Evolutionary conservation across 164 flowering plant species (phyloP).

Genomic region (Umbilicus rupestris): DNA sequence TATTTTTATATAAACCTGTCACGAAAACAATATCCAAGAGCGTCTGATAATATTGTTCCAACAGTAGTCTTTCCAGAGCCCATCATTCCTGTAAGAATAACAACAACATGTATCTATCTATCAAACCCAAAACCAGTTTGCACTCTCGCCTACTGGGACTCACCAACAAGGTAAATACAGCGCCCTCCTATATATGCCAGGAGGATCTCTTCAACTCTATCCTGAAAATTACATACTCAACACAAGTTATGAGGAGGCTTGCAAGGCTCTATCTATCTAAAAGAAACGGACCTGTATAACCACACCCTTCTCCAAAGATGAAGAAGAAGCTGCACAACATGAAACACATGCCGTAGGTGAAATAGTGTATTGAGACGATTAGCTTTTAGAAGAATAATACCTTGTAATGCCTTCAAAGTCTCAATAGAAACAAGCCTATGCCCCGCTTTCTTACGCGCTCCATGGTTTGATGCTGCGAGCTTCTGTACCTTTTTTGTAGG

Average conservation of each 20-base stretch:
- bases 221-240: slow-evolving; percentile 14
- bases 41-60: slow-evolving; percentile 61
- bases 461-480: too few species aligned
- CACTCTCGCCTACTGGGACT: slow-evolving; percentile 19
- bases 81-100: slow-evolving; percentile 66
- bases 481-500: too few species aligned
- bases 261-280: too few species aligned
- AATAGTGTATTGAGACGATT: too few species aligned
- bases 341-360: background rate
- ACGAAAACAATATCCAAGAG: slow-evolving; percentile 57
- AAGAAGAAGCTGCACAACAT: slow-evolving; percentile 11
- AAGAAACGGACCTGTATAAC: slow-evolving; percentile 13
- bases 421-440: too few species aligned
- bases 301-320: slow-evolving; percentile 7
- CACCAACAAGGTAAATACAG: slow-evolving; percentile 74
- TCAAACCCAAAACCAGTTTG: background rate
- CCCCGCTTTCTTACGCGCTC: too few species aligned
- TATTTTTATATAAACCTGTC: slow-evolving; percentile 83
- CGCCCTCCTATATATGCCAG: slow-evolving; percentile 44
- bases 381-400: too few species aligned
- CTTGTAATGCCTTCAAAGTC: too few species aligned
- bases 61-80: slow-evolving; percentile 87
- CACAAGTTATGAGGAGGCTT: too few species aligned
- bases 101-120: slow-evolving; percentile 8
- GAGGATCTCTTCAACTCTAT: slow-evolving; percentile 41